phyloP scores from a whole-genome alignment of 768 basidiomycete genomes.

The Amanita pseudoporphyria region DNA sequence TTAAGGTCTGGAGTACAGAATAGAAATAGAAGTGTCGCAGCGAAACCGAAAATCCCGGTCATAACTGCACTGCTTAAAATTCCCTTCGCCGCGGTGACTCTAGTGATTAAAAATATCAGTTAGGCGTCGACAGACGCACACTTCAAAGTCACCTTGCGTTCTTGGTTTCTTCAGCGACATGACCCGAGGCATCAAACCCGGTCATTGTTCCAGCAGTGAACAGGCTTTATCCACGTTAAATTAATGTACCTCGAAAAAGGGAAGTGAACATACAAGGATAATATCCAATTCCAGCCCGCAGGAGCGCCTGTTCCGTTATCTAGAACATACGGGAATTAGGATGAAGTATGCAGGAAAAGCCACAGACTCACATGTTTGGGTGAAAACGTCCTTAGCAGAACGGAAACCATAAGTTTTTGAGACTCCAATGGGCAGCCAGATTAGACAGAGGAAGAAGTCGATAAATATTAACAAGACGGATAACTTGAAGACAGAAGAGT shows the following conservation, averaged over 20 bases:
- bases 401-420: slow-evolving; percentile 86
- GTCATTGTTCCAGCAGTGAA: slow-evolving; percentile 85
- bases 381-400: slow-evolving; percentile 75
- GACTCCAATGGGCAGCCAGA: slow-evolving; percentile 91
- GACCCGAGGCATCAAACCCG: slow-evolving; percentile 85
- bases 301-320: slow-evolving; percentile 88
- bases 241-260: neutral
- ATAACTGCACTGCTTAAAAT: slow-evolving; percentile 71
- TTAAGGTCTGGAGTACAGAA: slow-evolving; percentile 80
- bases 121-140: neutral
- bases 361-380: slow-evolving; percentile 54
- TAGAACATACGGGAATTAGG: slow-evolving; percentile 17
- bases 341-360: neutral
- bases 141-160: slow-evolving; percentile 46
- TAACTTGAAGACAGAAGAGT: slow-evolving; percentile 70
- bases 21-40: slow-evolving; percentile 70
- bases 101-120: slow-evolving; percentile 16
- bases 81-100: slow-evolving; percentile 73
- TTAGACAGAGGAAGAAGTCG: slow-evolving; percentile 80
- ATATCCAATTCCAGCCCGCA: slow-evolving; percentile 84
- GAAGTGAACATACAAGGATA: slow-evolving; percentile 54
- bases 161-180: slow-evolving; percentile 84
- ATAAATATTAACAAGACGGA: slow-evolving; percentile 68
- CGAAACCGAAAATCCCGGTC: slow-evolving; percentile 73
- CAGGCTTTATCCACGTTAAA: slow-evolving; percentile 33